Percentiles rank a stretch among this genome's conserved stretches.
These are phyloP conservation scores for Amaranthus hypochondriacus DNA, from an alignment of 148 eudicot species.

Conservation along the genomic window DNA sequence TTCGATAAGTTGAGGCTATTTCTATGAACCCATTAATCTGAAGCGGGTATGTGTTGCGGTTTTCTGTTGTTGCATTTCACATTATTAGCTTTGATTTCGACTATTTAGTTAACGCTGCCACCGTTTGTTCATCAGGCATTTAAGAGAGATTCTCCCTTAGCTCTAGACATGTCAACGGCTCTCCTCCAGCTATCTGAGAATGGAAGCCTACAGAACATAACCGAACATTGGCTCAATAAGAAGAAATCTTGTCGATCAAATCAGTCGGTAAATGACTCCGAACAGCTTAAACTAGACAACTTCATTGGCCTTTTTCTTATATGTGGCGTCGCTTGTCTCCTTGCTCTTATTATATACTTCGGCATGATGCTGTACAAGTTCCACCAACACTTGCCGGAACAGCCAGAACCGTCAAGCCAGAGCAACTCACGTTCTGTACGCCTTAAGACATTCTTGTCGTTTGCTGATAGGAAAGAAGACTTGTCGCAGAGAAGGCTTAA, in stretches of 20 bases:
- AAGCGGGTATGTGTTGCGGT: no score
- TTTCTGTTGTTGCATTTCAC: no score
- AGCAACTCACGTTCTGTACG: slow-evolving; percentile 26
- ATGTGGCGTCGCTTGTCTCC: slow-evolving; percentile 18
- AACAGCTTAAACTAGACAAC: slow-evolving; percentile 32
- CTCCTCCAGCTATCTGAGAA: slow-evolving; percentile 37
- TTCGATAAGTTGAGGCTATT: no score
- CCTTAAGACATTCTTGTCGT: slow-evolving; percentile 33
- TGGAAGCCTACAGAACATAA: slow-evolving; percentile 32
- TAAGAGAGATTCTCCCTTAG: slow-evolving; percentile 40
- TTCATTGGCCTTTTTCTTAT: slow-evolving; percentile 29
- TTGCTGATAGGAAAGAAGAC: slow-evolving; percentile 40
- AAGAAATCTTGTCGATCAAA: slow-evolving; percentile 7
- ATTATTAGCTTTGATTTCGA: not conserved
- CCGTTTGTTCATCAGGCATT: slow-evolving; percentile 31
- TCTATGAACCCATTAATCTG: no score
- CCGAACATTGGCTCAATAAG: slow-evolving; percentile 26
- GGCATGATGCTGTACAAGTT: slow-evolving; percentile 23
- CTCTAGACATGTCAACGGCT: slow-evolving; percentile 46
- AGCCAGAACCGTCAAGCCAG: slow-evolving; percentile 23
- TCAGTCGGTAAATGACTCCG: slow-evolving; percentile 16
- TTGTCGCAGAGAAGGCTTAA: slow-evolving; percentile 26
- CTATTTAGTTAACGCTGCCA: not conserved
- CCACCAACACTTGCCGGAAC: slow-evolving; percentile 22
- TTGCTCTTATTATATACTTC: slow-evolving; percentile 33